Evolutionary conservation across 2,329 filamentous ascomycete genomes (phyloP).

Genomic region (Lomentospora prolificans): DNA sequence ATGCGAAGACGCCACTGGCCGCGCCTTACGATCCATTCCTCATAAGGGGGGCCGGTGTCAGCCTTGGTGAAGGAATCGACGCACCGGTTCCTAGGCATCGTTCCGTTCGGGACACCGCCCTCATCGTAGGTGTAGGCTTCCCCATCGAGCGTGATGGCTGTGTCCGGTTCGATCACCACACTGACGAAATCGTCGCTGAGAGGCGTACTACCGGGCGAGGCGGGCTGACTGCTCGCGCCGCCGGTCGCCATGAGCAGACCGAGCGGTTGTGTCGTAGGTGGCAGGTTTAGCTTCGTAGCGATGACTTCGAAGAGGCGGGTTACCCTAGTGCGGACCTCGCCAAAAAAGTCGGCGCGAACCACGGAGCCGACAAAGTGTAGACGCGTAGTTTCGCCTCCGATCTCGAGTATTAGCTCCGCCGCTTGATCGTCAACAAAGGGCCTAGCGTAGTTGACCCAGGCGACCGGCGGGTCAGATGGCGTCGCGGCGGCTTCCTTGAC

Average conservation of each 20-base stretch:
- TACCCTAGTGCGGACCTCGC: conserved; percentile 59
- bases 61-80: conserved; percentile 19
- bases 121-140: conserved; percentile 28
- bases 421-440: conserved; percentile 73
- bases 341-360: conserved; percentile 61
- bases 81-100: conserved; percentile 19
- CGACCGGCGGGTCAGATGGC: conserved; percentile 19
- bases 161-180: conserved; percentile 50
- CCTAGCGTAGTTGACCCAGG: conserved; percentile 68
- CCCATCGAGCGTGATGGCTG: conserved; percentile 50
- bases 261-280: conserved; percentile 47
- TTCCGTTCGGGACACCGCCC: conserved; percentile 8
- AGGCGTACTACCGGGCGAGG: conserved; percentile 59
- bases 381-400: conserved; percentile 55
- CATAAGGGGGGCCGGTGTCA: conserved; percentile 17
- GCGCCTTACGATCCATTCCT: conserved; percentile 53
- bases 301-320: conserved; percentile 69
- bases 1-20: conserved; percentile 67
- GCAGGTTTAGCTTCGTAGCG: conserved; percentile 67
- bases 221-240: conserved; percentile 50
- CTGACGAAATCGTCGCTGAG: conserved; percentile 61
- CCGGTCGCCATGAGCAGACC: conserved; percentile 58
- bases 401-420: conserved; percentile 70
- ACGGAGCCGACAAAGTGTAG: conserved; percentile 35
- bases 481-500: conserved; percentile 30